Evolutionary conservation across 371 early-diverging fungal species (phyloP).

Genomic region (Syncephalis fuscata): DNA sequence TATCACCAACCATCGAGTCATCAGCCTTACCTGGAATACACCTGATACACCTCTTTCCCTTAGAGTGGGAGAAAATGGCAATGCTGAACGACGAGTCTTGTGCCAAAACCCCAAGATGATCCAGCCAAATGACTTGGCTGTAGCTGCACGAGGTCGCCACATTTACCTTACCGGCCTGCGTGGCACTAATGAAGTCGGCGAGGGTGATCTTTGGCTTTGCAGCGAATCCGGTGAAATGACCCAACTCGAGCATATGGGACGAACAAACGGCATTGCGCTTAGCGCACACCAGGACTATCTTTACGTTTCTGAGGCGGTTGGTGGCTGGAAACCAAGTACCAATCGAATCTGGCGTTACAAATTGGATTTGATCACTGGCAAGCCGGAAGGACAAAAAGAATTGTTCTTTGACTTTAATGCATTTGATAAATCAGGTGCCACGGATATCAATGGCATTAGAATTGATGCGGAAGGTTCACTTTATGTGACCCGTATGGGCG

Average conservation of each 20-base stretch:
- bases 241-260: constrained; percentile 13
- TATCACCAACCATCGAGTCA: background rate
- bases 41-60: background rate
- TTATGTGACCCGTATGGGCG: constrained; percentile 23
- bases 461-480: constrained; percentile 21
- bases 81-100: constrained; percentile 6
- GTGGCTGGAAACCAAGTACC: constrained; percentile 12
- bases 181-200: constrained; percentile 14
- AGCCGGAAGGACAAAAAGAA: constrained; percentile 7
- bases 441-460: constrained; percentile 34
- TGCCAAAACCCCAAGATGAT: constrained; percentile 16
- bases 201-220: constrained; percentile 29
- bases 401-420: constrained; percentile 19
- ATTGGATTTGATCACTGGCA: background rate
- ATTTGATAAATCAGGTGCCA: constrained; percentile 14
- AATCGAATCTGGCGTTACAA: constrained; percentile 18
- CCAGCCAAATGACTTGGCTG: constrained; percentile 31
- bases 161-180: constrained; percentile 25
- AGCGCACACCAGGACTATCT: constrained; percentile 24
- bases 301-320: constrained; percentile 23
- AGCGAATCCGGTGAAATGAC: constrained; percentile 11
- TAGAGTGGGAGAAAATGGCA: background rate
- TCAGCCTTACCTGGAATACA: background rate
- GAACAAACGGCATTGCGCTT: constrained; percentile 35
- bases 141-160: constrained; percentile 15